Base-by-base conservation (phyloP, 352 stramenopile species). In the Aphanomyces cochlioides region DNA sequence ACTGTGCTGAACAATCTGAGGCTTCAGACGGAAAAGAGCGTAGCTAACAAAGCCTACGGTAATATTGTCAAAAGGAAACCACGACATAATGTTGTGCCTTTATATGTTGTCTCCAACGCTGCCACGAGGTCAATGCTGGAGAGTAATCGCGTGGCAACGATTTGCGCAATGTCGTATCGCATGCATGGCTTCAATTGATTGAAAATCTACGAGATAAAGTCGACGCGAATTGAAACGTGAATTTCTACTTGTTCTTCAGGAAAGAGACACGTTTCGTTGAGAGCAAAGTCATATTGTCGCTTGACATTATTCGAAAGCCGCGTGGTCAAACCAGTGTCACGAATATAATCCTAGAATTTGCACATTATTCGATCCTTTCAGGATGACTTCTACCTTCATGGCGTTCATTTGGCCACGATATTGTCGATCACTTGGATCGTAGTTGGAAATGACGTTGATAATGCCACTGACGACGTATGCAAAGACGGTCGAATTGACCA, bases 101-200 rank as follows among this genome's bases (percentile, higher is more conserved):
- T 95, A 66, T 93, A 93, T n/a, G 81, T 78, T 58, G 92, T 86
- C 40, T 95, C 87, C 85, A 95, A 93, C 10, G 90, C 81, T 1
- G 87, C 92, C 56, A 95, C 90, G 53, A 95, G 75, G 34, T 84
- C 82, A 69, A 95, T 95, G 13, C 81, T 77, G 57, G 93, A 90
- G 34, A 95, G 77, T 43, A 78, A 89, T 50, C 92, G 85, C 8
- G 80, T 80, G 0, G 87, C 84, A 10, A 95, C 87, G n/a, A 93
- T 65, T 0, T 85, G 85, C 10, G 85, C 87, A 40, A 90, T 75
- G 64, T 95, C 87, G 66, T 92, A 95, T 54, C 87, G 85, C 19
- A 95, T 66, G 73, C 79, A 93, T 17, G 87, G 87, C 50, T 78
- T 81, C 75, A 95, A 82, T 50, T 90, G 87, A 67, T 90, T 81